Evolutionary conservation across 805 yeast genomes (phyloP).

Genomic region (Debaryomyces castellii): DNA sequence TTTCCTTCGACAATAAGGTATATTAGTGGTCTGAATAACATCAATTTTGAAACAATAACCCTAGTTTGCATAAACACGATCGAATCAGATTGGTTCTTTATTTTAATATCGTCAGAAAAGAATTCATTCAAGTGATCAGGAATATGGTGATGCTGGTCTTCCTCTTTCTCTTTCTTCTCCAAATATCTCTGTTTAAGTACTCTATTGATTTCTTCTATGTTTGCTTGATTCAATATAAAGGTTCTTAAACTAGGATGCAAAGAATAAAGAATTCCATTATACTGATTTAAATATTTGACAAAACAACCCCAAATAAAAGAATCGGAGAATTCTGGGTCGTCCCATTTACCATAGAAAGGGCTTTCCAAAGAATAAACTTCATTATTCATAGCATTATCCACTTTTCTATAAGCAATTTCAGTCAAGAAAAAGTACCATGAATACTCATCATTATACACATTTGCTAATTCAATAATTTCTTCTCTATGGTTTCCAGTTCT

Average conservation of each 20-base stretch:
- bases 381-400: slow-evolving; percentile 36
- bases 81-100: slow-evolving; percentile 34
- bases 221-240: slow-evolving; percentile 31
- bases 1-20: slow-evolving; percentile 31
- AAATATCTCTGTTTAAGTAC: slow-evolving; percentile 22
- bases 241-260: slow-evolving; percentile 32
- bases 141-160: slow-evolving; percentile 10
- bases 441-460: slow-evolving; percentile 23
- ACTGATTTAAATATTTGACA: slow-evolving; percentile 34
- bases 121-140: slow-evolving; percentile 32
- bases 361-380: slow-evolving; percentile 24
- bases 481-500: slow-evolving; percentile 16
- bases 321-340: slow-evolving; percentile 18
- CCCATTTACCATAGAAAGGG: slow-evolving; percentile 18
- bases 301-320: slow-evolving; percentile 24
- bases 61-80: slow-evolving; percentile 40
- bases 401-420: slow-evolving; percentile 39
- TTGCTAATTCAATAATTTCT: slow-evolving; percentile 23
- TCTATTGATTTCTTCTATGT: slow-evolving; percentile 28
- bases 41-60: slow-evolving; percentile 30
- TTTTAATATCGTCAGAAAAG: slow-evolving; percentile 29
- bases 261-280: slow-evolving; percentile 37
- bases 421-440: slow-evolving; percentile 41
- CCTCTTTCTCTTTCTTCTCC: slow-evolving; percentile 11
- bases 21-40: slow-evolving; percentile 33